phyloP scores from a whole-genome alignment of 2,329 filamentous ascomycete species.

The Escovopsis sp. region DNA sequence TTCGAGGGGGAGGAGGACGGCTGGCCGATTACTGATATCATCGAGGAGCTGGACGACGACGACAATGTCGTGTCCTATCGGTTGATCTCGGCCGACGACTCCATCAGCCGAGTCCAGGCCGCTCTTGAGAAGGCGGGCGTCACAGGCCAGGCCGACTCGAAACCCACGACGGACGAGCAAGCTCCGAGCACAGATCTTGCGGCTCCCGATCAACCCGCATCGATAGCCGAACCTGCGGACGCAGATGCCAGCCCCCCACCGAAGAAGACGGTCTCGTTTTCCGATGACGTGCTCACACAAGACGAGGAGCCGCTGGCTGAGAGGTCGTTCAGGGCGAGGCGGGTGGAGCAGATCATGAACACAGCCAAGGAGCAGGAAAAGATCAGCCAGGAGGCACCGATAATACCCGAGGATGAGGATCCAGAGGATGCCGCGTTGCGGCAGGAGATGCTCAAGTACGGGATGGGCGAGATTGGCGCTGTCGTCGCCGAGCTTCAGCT shows the following conservation, averaged over 20 bases:
- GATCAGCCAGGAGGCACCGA: conserved; percentile 25
- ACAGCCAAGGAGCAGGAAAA: conserved; percentile 40
- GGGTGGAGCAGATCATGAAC: conserved; percentile 42
- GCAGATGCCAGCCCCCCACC: not conserved
- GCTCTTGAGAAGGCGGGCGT: conserved; percentile 66
- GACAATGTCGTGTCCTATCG: conserved; percentile 64
- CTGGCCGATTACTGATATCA: conserved; percentile 74
- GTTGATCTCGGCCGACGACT: conserved; percentile 51
- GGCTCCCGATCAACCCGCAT: not conserved
- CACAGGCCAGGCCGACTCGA: conserved; percentile 23
- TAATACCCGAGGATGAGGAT: conserved; percentile 61
- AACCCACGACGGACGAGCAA: not conserved
- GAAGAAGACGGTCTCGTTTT: conserved; percentile 50
- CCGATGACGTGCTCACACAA: conserved; percentile 39
- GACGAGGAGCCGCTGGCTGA: conserved; percentile 21
- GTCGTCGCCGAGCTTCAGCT: conserved; percentile 86
- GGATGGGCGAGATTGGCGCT: conserved; percentile 73
- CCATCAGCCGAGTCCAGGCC: conserved; percentile 53
- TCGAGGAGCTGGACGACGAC: conserved; percentile 82
- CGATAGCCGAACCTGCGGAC: conserved; percentile 1
- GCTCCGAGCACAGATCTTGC: not conserved
- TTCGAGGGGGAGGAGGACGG: conserved; percentile 49
- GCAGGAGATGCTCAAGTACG: conserved; percentile 81
- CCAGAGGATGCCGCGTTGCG: conserved; percentile 67
- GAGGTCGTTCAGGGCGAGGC: conserved; percentile 27